phyloP scores from a whole-genome alignment of 2,329 filamentous ascomycete species.

The Coniochaeta hoffmannii region DNA sequence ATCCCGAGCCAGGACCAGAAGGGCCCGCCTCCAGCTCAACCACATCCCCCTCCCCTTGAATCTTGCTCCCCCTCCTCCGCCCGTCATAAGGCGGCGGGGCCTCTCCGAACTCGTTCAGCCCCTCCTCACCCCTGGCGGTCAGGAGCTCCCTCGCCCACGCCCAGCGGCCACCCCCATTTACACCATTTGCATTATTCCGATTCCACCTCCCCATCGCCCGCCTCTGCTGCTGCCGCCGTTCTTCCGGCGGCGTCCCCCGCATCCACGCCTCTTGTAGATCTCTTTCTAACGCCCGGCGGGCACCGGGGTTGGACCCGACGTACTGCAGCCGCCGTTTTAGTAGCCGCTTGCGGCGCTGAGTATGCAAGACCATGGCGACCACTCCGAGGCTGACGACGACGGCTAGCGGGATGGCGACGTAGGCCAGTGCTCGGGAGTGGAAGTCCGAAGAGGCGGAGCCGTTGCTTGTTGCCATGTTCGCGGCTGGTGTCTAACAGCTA shows the following conservation, averaged over 20 bases:
- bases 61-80: neutral
- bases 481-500: neutral
- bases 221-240: constrained; percentile 12
- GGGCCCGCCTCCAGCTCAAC: neutral
- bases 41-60: constrained; percentile 5
- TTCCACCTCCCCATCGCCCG: constrained; percentile 14
- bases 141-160: constrained; percentile 9
- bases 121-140: constrained; percentile 34
- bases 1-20: neutral
- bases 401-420: constrained; percentile 43
- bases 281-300: constrained; percentile 11
- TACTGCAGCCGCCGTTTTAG: neutral
- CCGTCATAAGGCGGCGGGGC: constrained; percentile 55
- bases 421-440: constrained; percentile 46
- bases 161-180: constrained; percentile 8
- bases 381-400: constrained; percentile 33
- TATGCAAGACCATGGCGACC: constrained; percentile 32
- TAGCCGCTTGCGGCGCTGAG: constrained; percentile 28
- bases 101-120: constrained; percentile 56
- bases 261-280: constrained; percentile 11
- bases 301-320: neutral
- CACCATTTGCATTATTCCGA: no score
- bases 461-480: constrained; percentile 1
- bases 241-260: constrained; percentile 10
- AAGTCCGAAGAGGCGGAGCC: constrained; percentile 17